Evolutionary conservation across 1,139 yeast genomes (phyloP).

Genomic region (Maudiozyma humilis): DNA sequence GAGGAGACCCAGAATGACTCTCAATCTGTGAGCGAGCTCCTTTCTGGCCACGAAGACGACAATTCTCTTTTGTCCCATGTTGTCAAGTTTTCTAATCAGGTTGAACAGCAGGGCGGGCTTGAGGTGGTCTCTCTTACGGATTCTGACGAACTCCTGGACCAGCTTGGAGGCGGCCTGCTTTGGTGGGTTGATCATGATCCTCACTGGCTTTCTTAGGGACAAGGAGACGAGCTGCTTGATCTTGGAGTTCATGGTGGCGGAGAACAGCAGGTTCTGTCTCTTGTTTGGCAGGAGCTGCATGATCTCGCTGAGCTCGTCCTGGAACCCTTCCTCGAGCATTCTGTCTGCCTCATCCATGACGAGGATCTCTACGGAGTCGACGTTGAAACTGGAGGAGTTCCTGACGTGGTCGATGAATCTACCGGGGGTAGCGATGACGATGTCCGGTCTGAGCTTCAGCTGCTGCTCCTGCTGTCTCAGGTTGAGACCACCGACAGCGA

Average conservation of each 20-base stretch:
- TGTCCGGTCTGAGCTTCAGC: slow-evolving; percentile 83
- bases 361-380: slow-evolving; percentile 82
- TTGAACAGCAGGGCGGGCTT: slow-evolving; percentile 78
- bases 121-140: slow-evolving; percentile 76
- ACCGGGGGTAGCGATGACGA: slow-evolving; percentile 95
- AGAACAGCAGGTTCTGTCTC: slow-evolving; percentile 87
- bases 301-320: slow-evolving; percentile 85
- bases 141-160: slow-evolving; percentile 86
- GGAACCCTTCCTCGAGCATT: slow-evolving; percentile 98
- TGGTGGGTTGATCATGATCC: slow-evolving; percentile 95
- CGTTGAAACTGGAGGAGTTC: slow-evolving; percentile 87
- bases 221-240: slow-evolving; percentile 82
- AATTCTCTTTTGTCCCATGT: slow-evolving; percentile 54
- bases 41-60: slow-evolving; percentile 89
- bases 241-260: slow-evolving; percentile 95
- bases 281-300: slow-evolving; percentile 77
- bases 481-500: slow-evolving; percentile 97
- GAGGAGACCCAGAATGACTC: slow-evolving; percentile 75
- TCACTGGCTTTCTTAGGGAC: slow-evolving; percentile 80
- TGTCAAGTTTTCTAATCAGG: slow-evolving; percentile 58
- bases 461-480: slow-evolving; percentile 92
- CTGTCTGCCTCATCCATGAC: slow-evolving; percentile 93
- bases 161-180: slow-evolving; percentile 83
- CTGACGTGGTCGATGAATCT: slow-evolving; percentile 94
- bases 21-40: slow-evolving; percentile 78